Evolutionary conservation across 768 basidiomycete species (phyloP), one percentile per base, ranked within the genome.

Genomic region (Suillus tomentosus): DNA sequence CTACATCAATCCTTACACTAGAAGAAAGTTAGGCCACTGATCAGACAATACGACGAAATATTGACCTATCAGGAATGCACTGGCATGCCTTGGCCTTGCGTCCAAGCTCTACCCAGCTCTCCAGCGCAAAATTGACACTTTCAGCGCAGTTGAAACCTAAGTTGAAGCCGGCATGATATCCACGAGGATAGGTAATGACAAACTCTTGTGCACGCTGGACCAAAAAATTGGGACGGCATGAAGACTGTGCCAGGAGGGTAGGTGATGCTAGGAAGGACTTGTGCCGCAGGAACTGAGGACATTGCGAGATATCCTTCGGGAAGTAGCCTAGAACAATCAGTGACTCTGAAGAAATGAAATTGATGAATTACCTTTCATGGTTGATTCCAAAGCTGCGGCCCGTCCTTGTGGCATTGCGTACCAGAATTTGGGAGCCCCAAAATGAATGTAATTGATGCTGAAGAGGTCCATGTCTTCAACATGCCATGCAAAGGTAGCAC

Each of bases 401-500:
- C 94, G 85, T 19, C 83, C 90, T 75, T 97, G 96, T 3, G 97
- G 97, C 19, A 99, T 83, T 2, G 95, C 90, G 75, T 99, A 99
- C 97, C 97, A 99, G 71, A 92, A 91, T 69, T 94, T 99, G 2
- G 96, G 95, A 0, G 96, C 95, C 0, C 97, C 97, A 69, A 98
- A 99, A 76, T 99, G 97, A 62, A 99, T 94, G 74, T 95, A 99
- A 73, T 99, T 99, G 79, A 99, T 99, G 63, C 94, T 96, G 78
- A 96, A 98, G 1, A 99, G 83, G 72, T 99, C 97, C 93, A 98
- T 97, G 76, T 99, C 97, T 76, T 99, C 97, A 56, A 99, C 97
- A 70, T 99, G 97, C 96, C 97, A 99, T 0, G 95, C 94, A 77
- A 99, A 99, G 0, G 95, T 95, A 27, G 96, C 96, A 59, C 95